Evolutionary conservation across 192 early-diverging fungal species (phyloP), one percentile per base, ranked within the genome.

Genomic region (Thamnidium elegans): DNA sequence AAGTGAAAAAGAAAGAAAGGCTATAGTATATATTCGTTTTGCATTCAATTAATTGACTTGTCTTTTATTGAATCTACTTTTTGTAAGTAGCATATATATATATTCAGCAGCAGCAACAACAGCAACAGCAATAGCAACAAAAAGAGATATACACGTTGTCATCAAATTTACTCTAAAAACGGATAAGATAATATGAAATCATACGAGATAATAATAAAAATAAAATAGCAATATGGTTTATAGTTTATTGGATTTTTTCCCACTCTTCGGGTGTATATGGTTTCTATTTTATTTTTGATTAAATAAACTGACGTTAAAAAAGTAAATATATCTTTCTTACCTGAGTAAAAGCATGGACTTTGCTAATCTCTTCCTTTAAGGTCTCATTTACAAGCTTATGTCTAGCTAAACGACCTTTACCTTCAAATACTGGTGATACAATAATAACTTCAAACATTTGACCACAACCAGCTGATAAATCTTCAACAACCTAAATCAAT

Each of bases 311-410:
- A 64, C 19, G 8, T 46, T 21, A 56, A 47, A 30, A 20, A 19
- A 30, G n/a, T n/a, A 36, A 4, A 30, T 1, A n/a, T 30, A 8
- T 31, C 14, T 36, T 39, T 42, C 19, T 50, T 78, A 90, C 89
- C 83, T 93, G 92, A 39, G 87, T 88, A 68, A 94, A 94, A 23
- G 92, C 92, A 62, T 94, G 92, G 7, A 94, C 84, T 36, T 78
- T 67, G n/a, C 82, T 76, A 55, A 94, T 91, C 72, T 92, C 87
- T 9, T 85, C 83, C 76, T 94, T 92, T 30, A 86, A 69, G 5
- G 85, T 80, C 42, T 92, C 89, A 73, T 94, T 92, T 15, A 94
- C 92, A 66, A 94, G 66, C 32, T 87, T 79, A 66, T 94, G 92
- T 70, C 87, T 80, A 66, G 87, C 83, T 13, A 94, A 75, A 7